Evolutionary conservation across 768 basidiomycete genomes (phyloP).

Genomic region (Mycena rosella): DNA sequence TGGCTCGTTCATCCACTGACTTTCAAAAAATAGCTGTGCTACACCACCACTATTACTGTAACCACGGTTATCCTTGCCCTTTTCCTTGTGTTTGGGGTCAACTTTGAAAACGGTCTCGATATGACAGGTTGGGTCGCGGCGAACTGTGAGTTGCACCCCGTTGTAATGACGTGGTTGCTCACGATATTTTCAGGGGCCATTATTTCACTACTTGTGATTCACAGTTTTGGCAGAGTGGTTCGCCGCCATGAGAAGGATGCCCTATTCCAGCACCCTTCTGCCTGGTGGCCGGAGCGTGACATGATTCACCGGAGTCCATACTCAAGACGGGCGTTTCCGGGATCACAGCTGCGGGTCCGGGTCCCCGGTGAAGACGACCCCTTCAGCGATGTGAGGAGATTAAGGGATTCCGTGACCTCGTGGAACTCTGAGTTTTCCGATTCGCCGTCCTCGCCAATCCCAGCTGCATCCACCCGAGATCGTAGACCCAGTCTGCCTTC

Average conservation of each 20-base stretch:
- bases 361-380: constrained; percentile 24
- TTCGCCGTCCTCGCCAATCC: constrained; percentile 30
- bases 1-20: constrained; percentile 1
- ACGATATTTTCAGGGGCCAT: constrained; percentile 60
- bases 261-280: constrained; percentile 61
- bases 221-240: constrained; percentile 71
- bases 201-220: constrained; percentile 67
- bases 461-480: constrained; percentile 27
- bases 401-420: constrained; percentile 28
- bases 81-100: constrained; percentile 64
- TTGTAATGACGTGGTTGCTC: constrained; percentile 5
- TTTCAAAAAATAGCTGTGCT: constrained; percentile 56
- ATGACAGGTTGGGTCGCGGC: constrained; percentile 65
- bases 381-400: constrained; percentile 34
- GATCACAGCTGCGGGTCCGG: constrained; percentile 5
- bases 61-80: constrained; percentile 62
- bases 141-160: constrained; percentile 58
- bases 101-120: constrained; percentile 57
- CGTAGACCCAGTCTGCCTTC: constrained; percentile 28
- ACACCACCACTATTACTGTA: constrained; percentile 66
- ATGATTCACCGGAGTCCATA: constrained; percentile 42
- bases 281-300: constrained; percentile 50
- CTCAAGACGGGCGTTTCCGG: constrained; percentile 15
- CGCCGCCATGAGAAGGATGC: constrained; percentile 72
- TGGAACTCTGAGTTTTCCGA: constrained; percentile 29